Evolutionary conservation across 495 filamentous ascomycete species (phyloP).

Genomic region (Cercophora newfieldiana): DNA sequence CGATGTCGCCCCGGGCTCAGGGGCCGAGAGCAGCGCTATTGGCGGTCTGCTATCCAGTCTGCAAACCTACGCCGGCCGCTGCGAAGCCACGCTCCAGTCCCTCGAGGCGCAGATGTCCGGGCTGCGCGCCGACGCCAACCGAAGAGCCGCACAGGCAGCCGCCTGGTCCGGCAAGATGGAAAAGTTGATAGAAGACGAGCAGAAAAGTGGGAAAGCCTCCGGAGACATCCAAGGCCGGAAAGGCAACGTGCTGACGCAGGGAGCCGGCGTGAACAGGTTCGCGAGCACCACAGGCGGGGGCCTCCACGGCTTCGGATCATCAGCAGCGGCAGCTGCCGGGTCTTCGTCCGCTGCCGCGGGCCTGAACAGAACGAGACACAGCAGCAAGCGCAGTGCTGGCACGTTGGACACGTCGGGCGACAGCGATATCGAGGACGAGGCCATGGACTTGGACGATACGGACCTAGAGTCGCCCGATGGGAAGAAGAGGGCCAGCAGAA

Average conservation of each 20-base stretch:
- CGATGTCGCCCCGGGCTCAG: slow-evolving; percentile 69
- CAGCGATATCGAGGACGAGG: slow-evolving; percentile 48
- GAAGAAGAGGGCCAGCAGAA: slow-evolving; percentile 41
- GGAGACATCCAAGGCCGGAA: not conserved
- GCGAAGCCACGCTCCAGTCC: slow-evolving; percentile 68
- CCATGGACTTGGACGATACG: slow-evolving; percentile 32
- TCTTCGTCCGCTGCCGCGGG: not conserved
- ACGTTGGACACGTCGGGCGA: slow-evolving; percentile 52
- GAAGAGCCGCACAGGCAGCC: slow-evolving; percentile 51
- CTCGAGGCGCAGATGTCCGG: slow-evolving; percentile 70
- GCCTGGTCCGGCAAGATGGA: slow-evolving; percentile 51
- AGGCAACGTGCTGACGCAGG: not conserved
- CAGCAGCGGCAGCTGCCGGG: slow-evolving; percentile 7
- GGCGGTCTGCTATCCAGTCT: slow-evolving; percentile 65
- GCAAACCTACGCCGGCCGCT: slow-evolving; percentile 72
- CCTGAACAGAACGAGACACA: not conserved
- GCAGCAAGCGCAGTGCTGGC: slow-evolving; percentile 43
- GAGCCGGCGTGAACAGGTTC: slow-evolving; percentile 16
- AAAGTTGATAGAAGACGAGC: slow-evolving; percentile 43
- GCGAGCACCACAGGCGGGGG: not conserved
- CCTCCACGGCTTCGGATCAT: slow-evolving; percentile 4
- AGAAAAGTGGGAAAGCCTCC: slow-evolving; percentile 35
- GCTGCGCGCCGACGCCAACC: slow-evolving; percentile 56
- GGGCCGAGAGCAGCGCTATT: slow-evolving; percentile 58
- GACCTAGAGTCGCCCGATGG: slow-evolving; percentile 33